A percentile compares a stretch with the other conserved stretches of the same genome.
Evolutionary conservation across 108 stramenopile genomes (phyloP).

Genomic region (Nitzschia palea): DNA sequence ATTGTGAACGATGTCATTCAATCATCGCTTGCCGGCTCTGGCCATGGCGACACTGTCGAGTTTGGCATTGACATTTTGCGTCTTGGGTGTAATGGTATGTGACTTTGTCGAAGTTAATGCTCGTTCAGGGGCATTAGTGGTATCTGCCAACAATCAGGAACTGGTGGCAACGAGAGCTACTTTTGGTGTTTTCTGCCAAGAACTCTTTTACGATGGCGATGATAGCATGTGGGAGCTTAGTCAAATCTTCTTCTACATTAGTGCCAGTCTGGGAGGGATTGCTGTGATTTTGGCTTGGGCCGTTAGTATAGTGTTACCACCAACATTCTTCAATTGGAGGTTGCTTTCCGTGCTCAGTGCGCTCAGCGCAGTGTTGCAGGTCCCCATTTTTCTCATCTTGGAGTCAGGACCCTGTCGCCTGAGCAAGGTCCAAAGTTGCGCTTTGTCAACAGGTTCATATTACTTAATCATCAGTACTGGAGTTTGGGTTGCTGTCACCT

Average conservation of each 20-base stretch:
- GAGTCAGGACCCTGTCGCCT: conserved; percentile 32
- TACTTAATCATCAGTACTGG: conserved; percentile 26
- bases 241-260: conserved; percentile 28
- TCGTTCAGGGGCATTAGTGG: conserved; percentile 10
- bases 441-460: conserved; percentile 29
- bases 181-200: conserved; percentile 28
- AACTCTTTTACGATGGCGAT: conserved; percentile 18
- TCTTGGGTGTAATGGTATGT: conserved; percentile 23
- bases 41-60: conserved; percentile 22
- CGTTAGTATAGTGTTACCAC: conserved; percentile 14
- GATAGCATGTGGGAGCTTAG: conserved; percentile 34
- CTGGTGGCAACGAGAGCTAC: neutral
- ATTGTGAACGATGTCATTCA: too few relatives aligned
- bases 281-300: conserved; percentile 23
- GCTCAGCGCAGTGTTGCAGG: conserved; percentile 30
- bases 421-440: conserved; percentile 19
- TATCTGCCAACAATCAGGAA: conserved; percentile 13
- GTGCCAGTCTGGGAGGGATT: conserved; percentile 17
- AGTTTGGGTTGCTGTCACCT: conserved; percentile 27
- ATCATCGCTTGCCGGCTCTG: conserved; percentile 33
- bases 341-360: conserved; percentile 24
- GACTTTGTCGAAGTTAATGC: conserved; percentile 33
- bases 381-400: conserved; percentile 41
- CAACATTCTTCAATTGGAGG: conserved; percentile 36
- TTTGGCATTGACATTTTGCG: conserved; percentile 14